These are phyloP conservation scores for Chrysoporthe puriensis DNA, from an alignment of 2,329 filamentous ascomycete species.

Conservation along the genomic window DNA sequence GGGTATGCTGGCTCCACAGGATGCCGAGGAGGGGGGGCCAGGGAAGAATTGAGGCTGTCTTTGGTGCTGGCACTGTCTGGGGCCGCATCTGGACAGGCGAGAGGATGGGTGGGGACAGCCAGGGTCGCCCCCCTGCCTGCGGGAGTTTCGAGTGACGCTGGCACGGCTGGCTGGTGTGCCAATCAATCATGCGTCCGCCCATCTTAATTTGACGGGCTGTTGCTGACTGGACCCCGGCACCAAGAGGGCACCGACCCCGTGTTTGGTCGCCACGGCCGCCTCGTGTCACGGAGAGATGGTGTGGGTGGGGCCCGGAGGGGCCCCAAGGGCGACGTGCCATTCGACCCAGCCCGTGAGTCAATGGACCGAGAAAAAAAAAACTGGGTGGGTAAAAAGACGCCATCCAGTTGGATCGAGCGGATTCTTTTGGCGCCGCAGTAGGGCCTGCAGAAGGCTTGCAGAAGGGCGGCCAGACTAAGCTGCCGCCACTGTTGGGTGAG, in stretches of 20 bases:
- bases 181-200: conserved; percentile 27
- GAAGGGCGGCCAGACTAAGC: conserved; percentile 11
- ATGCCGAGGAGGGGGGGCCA: background rate
- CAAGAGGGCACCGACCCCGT: conserved; percentile 4
- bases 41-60: conserved; percentile 7
- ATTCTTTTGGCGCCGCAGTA: conserved; percentile 30
- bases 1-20: conserved; percentile 23
- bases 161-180: conserved; percentile 19
- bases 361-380: conserved; percentile 14
- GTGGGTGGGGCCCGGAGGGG: conserved; percentile 20
- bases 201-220: conserved; percentile 30
- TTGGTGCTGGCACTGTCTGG: conserved; percentile 9
- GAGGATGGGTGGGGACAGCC: background rate
- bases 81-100: background rate
- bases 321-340: conserved; percentile 20
- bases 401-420: conserved; percentile 19
- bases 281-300: conserved; percentile 26
- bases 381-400: background rate
- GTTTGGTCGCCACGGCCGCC: conserved; percentile 24
- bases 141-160: conserved; percentile 28
- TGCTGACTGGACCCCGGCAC: conserved; percentile 21
- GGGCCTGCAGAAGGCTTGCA: conserved; percentile 27
- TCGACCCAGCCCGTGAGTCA: conserved; percentile 28
- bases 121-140: conserved; percentile 13
- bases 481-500: background rate